phyloP scores from a whole-genome alignment of 2,329 filamentous ascomycete species.

The Colletotrichum liaoningense region DNA sequence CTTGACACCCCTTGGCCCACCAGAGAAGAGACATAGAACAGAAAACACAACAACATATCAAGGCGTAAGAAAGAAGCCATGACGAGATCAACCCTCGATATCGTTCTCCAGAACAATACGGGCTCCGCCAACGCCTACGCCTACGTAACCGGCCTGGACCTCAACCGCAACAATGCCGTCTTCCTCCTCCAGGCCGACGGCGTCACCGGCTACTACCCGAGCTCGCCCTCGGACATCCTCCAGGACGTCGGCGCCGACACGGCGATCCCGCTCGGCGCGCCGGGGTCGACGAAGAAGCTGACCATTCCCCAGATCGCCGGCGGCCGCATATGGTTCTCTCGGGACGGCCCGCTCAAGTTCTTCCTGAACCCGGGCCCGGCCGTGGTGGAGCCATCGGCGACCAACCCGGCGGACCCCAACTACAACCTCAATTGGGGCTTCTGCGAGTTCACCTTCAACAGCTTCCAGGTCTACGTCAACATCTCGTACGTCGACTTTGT shows the following conservation, averaged over 20 bases:
- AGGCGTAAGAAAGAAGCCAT: slow-evolving; percentile 38
- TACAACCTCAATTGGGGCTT: slow-evolving; percentile 73
- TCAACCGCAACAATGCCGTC: slow-evolving; percentile 68
- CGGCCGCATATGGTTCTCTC: slow-evolving; percentile 78
- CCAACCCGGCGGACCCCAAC: slow-evolving; percentile 73
- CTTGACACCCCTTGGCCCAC: neutral
- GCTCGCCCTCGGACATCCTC: slow-evolving; percentile 63
- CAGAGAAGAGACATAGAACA: neutral
- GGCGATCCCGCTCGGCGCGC: slow-evolving; percentile 71
- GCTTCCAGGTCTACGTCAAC: slow-evolving; percentile 71
- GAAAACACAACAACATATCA: neutral
- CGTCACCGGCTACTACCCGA: slow-evolving; percentile 72
- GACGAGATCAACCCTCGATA: slow-evolving; percentile 59
- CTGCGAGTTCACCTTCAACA: slow-evolving; percentile 76
- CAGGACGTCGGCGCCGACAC: slow-evolving; percentile 66
- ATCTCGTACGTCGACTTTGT: slow-evolving; percentile 84
- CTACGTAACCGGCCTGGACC: slow-evolving; percentile 76
- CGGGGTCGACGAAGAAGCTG: slow-evolving; percentile 69
- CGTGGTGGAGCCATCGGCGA: slow-evolving; percentile 80
- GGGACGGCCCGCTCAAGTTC: slow-evolving; percentile 72
- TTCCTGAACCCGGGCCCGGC: slow-evolving; percentile 77
- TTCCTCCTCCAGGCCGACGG: slow-evolving; percentile 76
- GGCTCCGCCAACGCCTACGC: slow-evolving; percentile 70
- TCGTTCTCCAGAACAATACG: slow-evolving; percentile 75
- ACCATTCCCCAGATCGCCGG: slow-evolving; percentile 78